These are phyloP conservation scores for Calocybe gangraenosa DNA, from an alignment of 768 basidiomycete species.

Conservation along the genomic window DNA sequence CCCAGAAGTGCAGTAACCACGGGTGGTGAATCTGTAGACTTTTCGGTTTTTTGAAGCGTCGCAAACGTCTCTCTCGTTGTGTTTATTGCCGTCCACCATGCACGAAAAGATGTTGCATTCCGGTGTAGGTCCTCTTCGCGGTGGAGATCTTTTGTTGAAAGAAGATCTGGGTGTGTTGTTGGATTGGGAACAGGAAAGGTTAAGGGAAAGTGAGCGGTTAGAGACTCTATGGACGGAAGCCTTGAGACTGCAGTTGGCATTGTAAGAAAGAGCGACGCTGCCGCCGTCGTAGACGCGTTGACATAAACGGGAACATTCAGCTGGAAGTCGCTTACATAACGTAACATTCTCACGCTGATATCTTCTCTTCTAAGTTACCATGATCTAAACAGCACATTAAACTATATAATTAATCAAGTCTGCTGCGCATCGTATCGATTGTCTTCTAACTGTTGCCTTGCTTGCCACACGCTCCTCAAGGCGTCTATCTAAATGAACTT, in stretches of 20 bases:
- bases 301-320: too few relatives aligned
- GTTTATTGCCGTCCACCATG: conserved; percentile 89
- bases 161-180: conserved; percentile 68
- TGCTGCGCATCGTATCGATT: too few relatives aligned
- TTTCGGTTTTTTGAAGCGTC: conserved; percentile 55
- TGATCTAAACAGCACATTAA: too few relatives aligned
- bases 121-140: conserved; percentile 92
- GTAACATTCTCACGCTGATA: too few relatives aligned
- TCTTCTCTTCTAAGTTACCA: too few relatives aligned
- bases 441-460: too few relatives aligned
- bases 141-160: conserved; percentile 71
- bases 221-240: conserved; percentile 41
- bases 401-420: too few relatives aligned
- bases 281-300: too few relatives aligned
- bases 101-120: conserved; percentile 86
- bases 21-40: conserved; percentile 36
- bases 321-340: too few relatives aligned
- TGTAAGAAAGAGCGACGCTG: too few relatives aligned
- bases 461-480: too few relatives aligned
- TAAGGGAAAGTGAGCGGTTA: conserved; percentile 68
- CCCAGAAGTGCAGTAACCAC: conserved; percentile 65
- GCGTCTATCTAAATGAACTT: too few relatives aligned
- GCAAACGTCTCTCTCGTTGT: conserved; percentile 64
- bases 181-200: conserved; percentile 84
- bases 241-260: conserved; percentile 59